Percentiles rank a stretch among this genome's conserved stretches.
These are phyloP conservation scores for Blastobotrys arbuscula DNA, from an alignment of 1,139 yeast species.

Conservation along the genomic window DNA sequence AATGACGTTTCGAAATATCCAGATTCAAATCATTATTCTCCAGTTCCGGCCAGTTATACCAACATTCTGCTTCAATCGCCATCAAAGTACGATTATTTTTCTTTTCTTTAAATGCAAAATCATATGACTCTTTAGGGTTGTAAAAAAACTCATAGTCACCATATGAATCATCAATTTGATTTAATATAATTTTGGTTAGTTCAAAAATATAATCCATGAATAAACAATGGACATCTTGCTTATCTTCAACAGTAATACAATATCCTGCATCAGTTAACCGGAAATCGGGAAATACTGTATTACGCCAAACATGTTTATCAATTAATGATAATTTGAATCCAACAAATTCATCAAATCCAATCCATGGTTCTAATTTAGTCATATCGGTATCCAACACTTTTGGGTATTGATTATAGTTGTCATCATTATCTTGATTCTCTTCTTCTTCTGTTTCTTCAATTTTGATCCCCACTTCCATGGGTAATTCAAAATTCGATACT, in stretches of 20 bases:
- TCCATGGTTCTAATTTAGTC: slow-evolving; percentile 6
- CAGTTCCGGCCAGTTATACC: slow-evolving; percentile 12
- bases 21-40: not conserved
- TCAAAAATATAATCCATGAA: slow-evolving; percentile 7
- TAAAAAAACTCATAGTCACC: slow-evolving; percentile 1
- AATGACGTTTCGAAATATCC: slow-evolving; percentile 7
- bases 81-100: slow-evolving; percentile 2
- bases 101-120: slow-evolving; percentile 8
- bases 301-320: slow-evolving; percentile 5
- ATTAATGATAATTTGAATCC: slow-evolving; percentile 10
- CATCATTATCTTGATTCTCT: not conserved
- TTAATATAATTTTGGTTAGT: slow-evolving; percentile 1
- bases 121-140: slow-evolving; percentile 4
- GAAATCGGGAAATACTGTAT: slow-evolving; percentile 1
- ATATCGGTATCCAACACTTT: slow-evolving; percentile 10
- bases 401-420: slow-evolving; percentile 1
- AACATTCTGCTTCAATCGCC: slow-evolving; percentile 12
- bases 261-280: slow-evolving; percentile 1
- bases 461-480: slow-evolving; percentile 11
- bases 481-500: slow-evolving; percentile 10
- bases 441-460: not conserved
- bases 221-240: slow-evolving; percentile 10
- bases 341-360: slow-evolving; percentile 14
- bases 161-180: not conserved
- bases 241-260: slow-evolving; percentile 6